phyloP scores from a whole-genome alignment of 1,284 basidiomycete genomes.

The Laetiporus sulphureus region DNA sequence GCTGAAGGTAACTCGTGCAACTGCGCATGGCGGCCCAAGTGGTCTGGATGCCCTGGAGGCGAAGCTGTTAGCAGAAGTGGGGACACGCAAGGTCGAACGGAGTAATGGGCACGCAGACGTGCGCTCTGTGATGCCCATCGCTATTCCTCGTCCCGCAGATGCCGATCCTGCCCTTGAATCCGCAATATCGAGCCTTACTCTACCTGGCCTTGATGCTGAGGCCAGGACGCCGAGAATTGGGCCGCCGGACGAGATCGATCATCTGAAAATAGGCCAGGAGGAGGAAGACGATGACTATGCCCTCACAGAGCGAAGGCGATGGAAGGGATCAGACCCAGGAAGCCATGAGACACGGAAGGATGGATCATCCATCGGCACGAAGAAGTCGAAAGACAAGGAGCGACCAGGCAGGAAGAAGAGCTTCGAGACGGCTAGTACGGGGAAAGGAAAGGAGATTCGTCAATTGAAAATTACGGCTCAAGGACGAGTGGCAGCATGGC shows the following conservation, averaged over 20 bases:
- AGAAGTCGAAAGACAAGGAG: conserved; percentile 13
- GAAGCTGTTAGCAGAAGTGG: conserved; percentile 55
- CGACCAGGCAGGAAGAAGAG: conserved; percentile 16
- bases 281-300: conserved; percentile 6
- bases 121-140: conserved; percentile 40
- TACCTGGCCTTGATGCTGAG: conserved; percentile 39
- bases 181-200: conserved; percentile 67
- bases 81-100: conserved; percentile 46
- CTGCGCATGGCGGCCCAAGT: conserved; percentile 18
- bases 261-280: background rate
- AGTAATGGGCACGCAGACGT: conserved; percentile 37
- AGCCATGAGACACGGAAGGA: conserved; percentile 21
- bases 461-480: conserved; percentile 47
- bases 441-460: conserved; percentile 28
- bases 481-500: conserved; percentile 70
- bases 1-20: conserved; percentile 27
- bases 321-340: conserved; percentile 6
- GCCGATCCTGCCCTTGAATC: conserved; percentile 53
- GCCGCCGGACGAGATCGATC: background rate
- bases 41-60: conserved; percentile 62
- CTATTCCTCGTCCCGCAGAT: conserved; percentile 28
- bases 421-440: conserved; percentile 10
- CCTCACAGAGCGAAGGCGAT: conserved; percentile 2
- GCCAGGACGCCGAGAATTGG: conserved; percentile 18
- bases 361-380: conserved; percentile 9